A percentile compares a stretch with the other conserved stretches of the same genome.
Evolutionary conservation across 768 basidiomycete species (phyloP).

Genomic region (Dentipellis fragilis): DNA sequence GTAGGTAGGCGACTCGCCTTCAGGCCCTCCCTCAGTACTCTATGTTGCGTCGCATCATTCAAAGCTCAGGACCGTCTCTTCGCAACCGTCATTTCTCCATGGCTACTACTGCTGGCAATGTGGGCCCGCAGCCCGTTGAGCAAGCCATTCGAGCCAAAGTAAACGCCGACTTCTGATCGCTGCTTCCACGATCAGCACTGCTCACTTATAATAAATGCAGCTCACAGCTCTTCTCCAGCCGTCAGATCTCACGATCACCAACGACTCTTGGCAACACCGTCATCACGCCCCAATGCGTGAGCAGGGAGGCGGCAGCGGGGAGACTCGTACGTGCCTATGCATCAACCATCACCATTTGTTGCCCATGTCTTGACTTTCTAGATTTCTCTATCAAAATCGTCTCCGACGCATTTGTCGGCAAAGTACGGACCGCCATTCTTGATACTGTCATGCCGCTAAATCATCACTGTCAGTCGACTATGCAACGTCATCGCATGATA

Average conservation of each 20-base stretch:
- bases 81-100: slow-evolving; percentile 14
- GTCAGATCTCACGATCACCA: slow-evolving; percentile 52
- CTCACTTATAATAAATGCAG: slow-evolving; percentile 28
- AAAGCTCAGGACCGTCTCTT: slow-evolving; percentile 8
- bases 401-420: slow-evolving; percentile 63
- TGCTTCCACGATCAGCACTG: slow-evolving; percentile 1
- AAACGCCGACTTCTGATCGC: background rate
- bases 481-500: slow-evolving; percentile 78
- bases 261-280: slow-evolving; percentile 80
- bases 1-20: background rate
- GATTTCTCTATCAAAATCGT: slow-evolving; percentile 74
- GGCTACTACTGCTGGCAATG: slow-evolving; percentile 5
- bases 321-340: slow-evolving; percentile 59
- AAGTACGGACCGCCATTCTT: slow-evolving; percentile 35
- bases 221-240: slow-evolving; percentile 54
- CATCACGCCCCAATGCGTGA: slow-evolving; percentile 78
- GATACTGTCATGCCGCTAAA: background rate
- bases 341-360: background rate
- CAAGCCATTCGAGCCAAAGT: slow-evolving; percentile 16
- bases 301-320: slow-evolving; percentile 54
- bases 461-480: slow-evolving; percentile 38
- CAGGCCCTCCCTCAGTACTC: background rate
- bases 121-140: slow-evolving; percentile 10
- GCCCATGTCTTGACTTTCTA: slow-evolving; percentile 18
- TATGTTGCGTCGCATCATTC: slow-evolving; percentile 5